Conservation (phyloP, 768 basidiomycete species). For the Gloeophyllum trabeum region DNA sequence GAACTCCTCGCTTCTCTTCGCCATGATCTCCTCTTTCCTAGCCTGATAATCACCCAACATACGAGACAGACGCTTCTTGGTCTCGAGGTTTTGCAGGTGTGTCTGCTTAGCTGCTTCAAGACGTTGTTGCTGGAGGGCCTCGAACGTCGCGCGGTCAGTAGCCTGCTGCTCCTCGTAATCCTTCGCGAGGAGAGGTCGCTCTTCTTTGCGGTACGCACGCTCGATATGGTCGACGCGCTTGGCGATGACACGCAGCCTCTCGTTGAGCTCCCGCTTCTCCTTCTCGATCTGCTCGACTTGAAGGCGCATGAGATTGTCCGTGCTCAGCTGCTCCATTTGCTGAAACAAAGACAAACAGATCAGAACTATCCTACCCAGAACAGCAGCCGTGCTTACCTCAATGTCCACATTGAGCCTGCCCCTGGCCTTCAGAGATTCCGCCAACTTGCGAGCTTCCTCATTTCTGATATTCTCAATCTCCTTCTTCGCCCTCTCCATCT, state of each 20-base stretch:
- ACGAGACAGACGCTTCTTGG: slow-evolving; percentile 64
- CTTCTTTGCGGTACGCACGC: slow-evolving; percentile 90
- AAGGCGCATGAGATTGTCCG: slow-evolving; percentile 75
- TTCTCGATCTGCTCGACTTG: slow-evolving; percentile 96
- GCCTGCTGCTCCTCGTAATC: slow-evolving; percentile 86
- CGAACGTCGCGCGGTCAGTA: slow-evolving; percentile 61
- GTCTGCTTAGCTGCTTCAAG: slow-evolving; percentile 40
- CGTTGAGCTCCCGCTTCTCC: slow-evolving; percentile 82
- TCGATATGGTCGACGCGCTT: slow-evolving; percentile 95
- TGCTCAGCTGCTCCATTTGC: slow-evolving; percentile 79
- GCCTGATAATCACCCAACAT: slow-evolving; percentile 62
- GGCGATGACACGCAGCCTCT: slow-evolving; percentile 67
- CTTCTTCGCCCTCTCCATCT: slow-evolving; percentile 51
- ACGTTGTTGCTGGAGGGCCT: slow-evolving; percentile 43
- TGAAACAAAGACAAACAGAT: slow-evolving; percentile 16
- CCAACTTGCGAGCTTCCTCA: slow-evolving; percentile 84
- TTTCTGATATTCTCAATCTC: slow-evolving; percentile 71
- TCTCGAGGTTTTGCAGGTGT: slow-evolving; percentile 57
- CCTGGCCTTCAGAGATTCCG: slow-evolving; percentile 70
- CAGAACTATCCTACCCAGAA: background rate
- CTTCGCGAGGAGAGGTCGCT: slow-evolving; percentile 70
- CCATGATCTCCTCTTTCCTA: slow-evolving; percentile 40
- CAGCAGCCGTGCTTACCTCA: slow-evolving; percentile 33
- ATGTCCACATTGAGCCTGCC: slow-evolving; percentile 66
- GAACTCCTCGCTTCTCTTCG: slow-evolving; percentile 56